Base-by-base conservation (phyloP, 148 eudicot species). In the Rhododendron henanense region DNA sequence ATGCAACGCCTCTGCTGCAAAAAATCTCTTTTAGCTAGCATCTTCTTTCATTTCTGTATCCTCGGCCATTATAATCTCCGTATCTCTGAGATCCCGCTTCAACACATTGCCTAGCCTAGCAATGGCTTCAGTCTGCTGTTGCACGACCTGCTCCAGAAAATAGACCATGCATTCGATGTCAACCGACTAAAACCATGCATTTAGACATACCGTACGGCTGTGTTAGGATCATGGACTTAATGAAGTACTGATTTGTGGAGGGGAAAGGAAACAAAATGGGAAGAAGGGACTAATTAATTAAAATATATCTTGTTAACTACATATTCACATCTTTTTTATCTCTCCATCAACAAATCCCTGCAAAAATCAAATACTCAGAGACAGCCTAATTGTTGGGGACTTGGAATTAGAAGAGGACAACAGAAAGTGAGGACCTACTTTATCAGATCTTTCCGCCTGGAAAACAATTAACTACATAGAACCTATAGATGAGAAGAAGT, bases 51-150 rank as follows among this genome's bases (percentile, higher is more conserved):
- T 92, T 88, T 93, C 94, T n/a, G 92, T 90, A 82, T 94, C 99
- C 88, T 97, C 97, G 1, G 98, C 91, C 98, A 97, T 95, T 69
- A 97, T 95, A 44, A 97, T 95, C 90, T 97, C 99, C 94, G 92
- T 91, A 79, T 97, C 98, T 85, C 99, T 90, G 71, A 92, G 81
- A 81, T 95, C 98, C 87, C 96, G 88, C 88, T 94, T 97, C 93
- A 97, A 86, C 85, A 93, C 98, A 89, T 88, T 94, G 57, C 95
- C 98, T 41, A 96, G 96, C 90, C 95, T 93, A 33, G 93, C 94
- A 85, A 96, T 95, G 73, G 98, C 98, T 85, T 92, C 98, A 1
- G 98, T 96, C 90, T 94, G 98, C 92, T 93, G 94, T 84, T 96
- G 98, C 84, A 96, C 89, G 44, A 96, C 98, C 98, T 96, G 90